Conservation (phyloP, 768 basidiomycete genomes). For the Russula foetens region DNA sequence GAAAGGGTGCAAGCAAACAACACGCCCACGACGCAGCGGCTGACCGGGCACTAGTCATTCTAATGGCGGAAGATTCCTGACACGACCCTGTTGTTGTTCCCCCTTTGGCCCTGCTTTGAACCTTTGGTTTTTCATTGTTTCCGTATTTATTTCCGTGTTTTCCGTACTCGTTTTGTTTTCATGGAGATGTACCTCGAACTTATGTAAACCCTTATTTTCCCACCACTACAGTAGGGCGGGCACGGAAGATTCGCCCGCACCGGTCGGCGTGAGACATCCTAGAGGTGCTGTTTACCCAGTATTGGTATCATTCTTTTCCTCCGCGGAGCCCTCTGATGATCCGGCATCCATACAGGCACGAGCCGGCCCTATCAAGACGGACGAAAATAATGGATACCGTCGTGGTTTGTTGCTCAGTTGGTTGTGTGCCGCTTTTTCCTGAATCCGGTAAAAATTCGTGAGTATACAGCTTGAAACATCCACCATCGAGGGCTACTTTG, state of each 20-base stretch:
- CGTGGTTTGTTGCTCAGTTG: neutral
- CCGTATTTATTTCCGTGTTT: conserved; percentile 4
- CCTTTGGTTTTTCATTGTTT: neutral
- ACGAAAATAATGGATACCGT: neutral
- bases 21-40: conserved; percentile 15
- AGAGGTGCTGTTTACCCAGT: neutral
- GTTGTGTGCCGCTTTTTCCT: neutral
- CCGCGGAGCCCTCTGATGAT: neutral
- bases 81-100: neutral
- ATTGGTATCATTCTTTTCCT: neutral
- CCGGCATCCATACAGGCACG: neutral
- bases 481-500: neutral
- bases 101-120: neutral
- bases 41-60: conserved; percentile 1
- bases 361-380: neutral
- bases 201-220: neutral
- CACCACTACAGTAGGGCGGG: neutral
- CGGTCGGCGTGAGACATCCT: neutral
- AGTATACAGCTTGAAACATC: neutral
- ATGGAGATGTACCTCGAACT: neutral
- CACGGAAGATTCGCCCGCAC: neutral
- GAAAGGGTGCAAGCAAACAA: conserved; percentile 16
- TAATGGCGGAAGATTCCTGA: conserved; percentile 3
- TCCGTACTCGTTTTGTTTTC: neutral
- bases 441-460: neutral